Evolutionary conservation across 345 rosid species (phyloP).

Genomic region (Citrus unshiu): DNA sequence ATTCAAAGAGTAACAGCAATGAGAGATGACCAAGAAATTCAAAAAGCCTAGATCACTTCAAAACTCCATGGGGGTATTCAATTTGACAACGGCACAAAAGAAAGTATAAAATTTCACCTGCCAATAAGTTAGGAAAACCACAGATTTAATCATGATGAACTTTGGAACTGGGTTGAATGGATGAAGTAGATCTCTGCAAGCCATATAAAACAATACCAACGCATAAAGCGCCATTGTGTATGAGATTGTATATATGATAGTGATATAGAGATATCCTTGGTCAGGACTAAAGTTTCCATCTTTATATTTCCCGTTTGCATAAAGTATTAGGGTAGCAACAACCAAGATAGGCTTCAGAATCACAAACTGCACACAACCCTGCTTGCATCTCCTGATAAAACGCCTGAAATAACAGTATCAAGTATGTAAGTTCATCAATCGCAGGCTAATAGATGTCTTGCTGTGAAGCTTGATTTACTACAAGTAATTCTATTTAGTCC

Average conservation of each 20-base stretch:
- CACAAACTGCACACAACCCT: slow-evolving; percentile 98
- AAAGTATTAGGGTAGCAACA: slow-evolving; percentile 81
- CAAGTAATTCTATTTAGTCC: background rate
- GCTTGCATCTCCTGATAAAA: slow-evolving; percentile 95
- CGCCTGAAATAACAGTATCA: slow-evolving; percentile 47
- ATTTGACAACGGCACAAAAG: background rate
- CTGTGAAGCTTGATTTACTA: background rate
- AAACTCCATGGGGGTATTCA: background rate
- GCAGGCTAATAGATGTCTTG: slow-evolving; percentile 5
- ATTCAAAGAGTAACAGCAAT: background rate
- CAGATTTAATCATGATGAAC: slow-evolving; percentile 91
- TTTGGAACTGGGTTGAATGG: slow-evolving; percentile 99
- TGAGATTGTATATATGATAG: slow-evolving; percentile 86
- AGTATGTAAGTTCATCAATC: slow-evolving; percentile 8
- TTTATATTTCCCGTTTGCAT: slow-evolving; percentile 89
- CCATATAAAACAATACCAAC: slow-evolving; percentile 82
- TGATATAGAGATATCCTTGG: slow-evolving; percentile 87
- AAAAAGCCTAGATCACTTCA: background rate
- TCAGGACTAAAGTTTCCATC: slow-evolving; percentile 95
- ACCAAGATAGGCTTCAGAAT: slow-evolving; percentile 91
- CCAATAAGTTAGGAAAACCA: slow-evolving; percentile 97
- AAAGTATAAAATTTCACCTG: slow-evolving; percentile 51
- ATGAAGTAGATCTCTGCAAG: slow-evolving; percentile 96
- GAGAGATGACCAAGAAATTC: background rate
- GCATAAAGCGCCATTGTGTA: slow-evolving; percentile 90